phyloP scores from a whole-genome alignment of 306 rosid genomes.

The Adenanthera pavonina region DNA sequence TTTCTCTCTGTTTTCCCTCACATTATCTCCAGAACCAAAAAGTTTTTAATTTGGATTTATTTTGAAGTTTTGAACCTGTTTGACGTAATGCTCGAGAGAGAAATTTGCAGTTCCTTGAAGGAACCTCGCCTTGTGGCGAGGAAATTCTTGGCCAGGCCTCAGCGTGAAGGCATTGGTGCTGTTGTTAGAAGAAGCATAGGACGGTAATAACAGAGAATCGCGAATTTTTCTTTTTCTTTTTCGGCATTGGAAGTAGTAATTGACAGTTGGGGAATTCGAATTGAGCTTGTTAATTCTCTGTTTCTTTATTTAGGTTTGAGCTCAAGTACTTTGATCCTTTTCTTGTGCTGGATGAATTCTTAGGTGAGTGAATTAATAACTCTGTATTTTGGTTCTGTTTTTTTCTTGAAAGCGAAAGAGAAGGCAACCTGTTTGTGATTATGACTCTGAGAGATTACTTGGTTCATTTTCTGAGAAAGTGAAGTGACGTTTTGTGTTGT shows the following conservation, averaged over 20 bases:
- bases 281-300: conserved; percentile 28
- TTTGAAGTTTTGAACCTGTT: background rate
- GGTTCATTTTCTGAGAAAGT: conserved; percentile 27
- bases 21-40: background rate
- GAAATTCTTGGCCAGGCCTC: conserved; percentile 90
- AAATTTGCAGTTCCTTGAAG: conserved; percentile 28
- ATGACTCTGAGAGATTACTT: background rate
- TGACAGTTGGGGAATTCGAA: background rate
- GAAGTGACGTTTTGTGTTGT: conserved; percentile 26
- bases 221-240: background rate
- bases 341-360: conserved; percentile 89
- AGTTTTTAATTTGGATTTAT: background rate
- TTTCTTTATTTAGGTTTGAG: conserved; percentile 71
- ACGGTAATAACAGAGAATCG: conserved; percentile 49
- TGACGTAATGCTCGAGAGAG: conserved; percentile 55
- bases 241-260: background rate
- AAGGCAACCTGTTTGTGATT: conserved; percentile 7
- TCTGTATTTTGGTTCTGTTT: conserved; percentile 34
- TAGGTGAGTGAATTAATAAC: conserved; percentile 56
- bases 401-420: conserved; percentile 15
- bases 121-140: conserved; percentile 73
- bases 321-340: conserved; percentile 93
- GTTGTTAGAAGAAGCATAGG: conserved; percentile 98
- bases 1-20: conserved; percentile 32
- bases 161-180: conserved; percentile 90